These are phyloP conservation scores for Trametes hirsuta DNA, from an alignment of 1,284 basidiomycete genomes.

Conservation along the genomic window DNA sequence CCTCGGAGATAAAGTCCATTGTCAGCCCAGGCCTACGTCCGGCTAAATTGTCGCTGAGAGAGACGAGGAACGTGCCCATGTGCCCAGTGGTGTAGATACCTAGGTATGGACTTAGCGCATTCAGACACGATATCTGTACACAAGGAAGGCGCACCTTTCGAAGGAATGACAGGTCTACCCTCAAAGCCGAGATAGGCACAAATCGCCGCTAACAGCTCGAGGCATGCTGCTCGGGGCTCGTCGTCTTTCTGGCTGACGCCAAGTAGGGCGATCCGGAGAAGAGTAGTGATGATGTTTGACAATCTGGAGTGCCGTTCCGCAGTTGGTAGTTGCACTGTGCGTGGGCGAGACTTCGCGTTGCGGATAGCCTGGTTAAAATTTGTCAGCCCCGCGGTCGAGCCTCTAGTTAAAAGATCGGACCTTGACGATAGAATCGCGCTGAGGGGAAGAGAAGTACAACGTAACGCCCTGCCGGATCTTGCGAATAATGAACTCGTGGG, in stretches of 20 bases:
- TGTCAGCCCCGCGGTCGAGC: background rate
- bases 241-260: constrained; percentile 76
- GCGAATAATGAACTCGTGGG: constrained; percentile 82
- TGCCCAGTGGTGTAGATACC: constrained; percentile 80
- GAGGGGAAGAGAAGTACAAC: constrained; percentile 68
- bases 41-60: constrained; percentile 75
- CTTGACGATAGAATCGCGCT: constrained; percentile 78
- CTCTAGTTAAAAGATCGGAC: constrained; percentile 39
- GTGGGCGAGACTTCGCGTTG: constrained; percentile 68
- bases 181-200: constrained; percentile 81
- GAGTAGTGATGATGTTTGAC: constrained; percentile 81
- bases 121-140: constrained; percentile 5
- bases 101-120: constrained; percentile 26
- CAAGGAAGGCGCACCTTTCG: constrained; percentile 56
- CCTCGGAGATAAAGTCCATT: constrained; percentile 85
- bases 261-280: constrained; percentile 82
- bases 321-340: constrained; percentile 56
- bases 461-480: constrained; percentile 70
- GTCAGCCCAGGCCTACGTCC: constrained; percentile 78
- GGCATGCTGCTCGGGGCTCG: constrained; percentile 75
- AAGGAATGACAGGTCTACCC: constrained; percentile 65
- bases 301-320: constrained; percentile 75
- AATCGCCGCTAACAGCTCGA: constrained; percentile 78
- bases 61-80: constrained; percentile 62
- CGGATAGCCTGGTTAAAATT: constrained; percentile 56